Base-by-base conservation (phyloP, 805 yeast species). In the Candida dendrica region DNA sequence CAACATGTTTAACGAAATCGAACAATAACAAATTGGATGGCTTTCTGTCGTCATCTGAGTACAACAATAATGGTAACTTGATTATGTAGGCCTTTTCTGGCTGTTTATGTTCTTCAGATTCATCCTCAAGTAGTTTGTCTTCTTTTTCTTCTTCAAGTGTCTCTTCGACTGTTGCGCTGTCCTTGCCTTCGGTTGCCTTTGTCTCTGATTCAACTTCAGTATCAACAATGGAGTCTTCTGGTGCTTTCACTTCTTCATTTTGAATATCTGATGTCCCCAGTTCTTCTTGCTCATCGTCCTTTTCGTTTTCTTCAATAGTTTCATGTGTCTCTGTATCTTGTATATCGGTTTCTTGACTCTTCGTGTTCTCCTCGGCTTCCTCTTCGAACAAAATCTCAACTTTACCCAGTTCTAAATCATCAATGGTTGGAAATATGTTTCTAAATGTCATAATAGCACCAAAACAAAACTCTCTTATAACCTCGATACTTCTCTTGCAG, bases 401-500 rank as follows among this genome's bases (percentile, higher is more conserved):
- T 3, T 41, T 37, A 26, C 50, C 52, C 14, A 55, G n/a, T 27
- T 51, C 55, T 8, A 37, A 37, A 10, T 47, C 58, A n/a, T 55
- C 52, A 9, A 58, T 61, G 33, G 56, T 63, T 4, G 74, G 71
- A 55, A 87, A 84, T 1, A 84, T 74, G 5, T 86, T 75, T 44
- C 72, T 73, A 58, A 72, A 83, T 2, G 81, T 76, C 42, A 84
- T 74, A 3, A 87, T 67, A 0, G 93, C 79, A 22, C 81, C 83
- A 59, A 82, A 84, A 15, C 87, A 77, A 51, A 77, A 84, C 58
- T 90, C 97, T 57, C 98, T 72, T 44, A 87, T 77, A 4, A 86
- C 77, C 59, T 93, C 98, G 32, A 91, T 73, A 50, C 77, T 82
- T 48, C 95, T 69, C 51, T 88, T 89, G 43, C 90, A 64, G 54